These are phyloP conservation scores for Mucuna pruriens DNA, from an alignment of 306 rosid genomes.

Conservation along the genomic window DNA sequence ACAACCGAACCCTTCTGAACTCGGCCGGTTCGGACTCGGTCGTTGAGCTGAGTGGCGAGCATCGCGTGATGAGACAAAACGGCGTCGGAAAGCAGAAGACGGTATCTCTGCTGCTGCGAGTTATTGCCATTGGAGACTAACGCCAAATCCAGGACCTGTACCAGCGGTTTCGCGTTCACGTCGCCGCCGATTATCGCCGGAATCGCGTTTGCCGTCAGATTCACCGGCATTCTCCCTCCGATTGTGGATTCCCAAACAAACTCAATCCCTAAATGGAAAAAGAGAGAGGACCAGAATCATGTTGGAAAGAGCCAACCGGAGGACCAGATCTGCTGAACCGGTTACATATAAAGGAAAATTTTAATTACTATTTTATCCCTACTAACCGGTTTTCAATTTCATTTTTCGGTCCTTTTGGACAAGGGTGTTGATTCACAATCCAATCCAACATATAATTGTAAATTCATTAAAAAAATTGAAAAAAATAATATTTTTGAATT, in stretches of 20 bases:
- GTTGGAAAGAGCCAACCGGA: not conserved
- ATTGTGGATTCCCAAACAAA: not conserved
- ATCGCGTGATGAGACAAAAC: conserved; percentile 69
- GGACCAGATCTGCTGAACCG: conserved; percentile 39
- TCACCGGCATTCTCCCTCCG: conserved; percentile 63
- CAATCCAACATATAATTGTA: too few relatives aligned
- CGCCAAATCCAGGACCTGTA: conserved; percentile 76
- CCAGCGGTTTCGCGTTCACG: conserved; percentile 75
- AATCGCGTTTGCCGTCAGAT: conserved; percentile 85
- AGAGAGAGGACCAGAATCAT: not conserved
- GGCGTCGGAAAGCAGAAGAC: conserved; percentile 76
- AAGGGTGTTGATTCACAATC: too few relatives aligned
- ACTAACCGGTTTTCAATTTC: too few relatives aligned
- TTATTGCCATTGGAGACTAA: conserved; percentile 45
- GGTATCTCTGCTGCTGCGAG: conserved; percentile 71
- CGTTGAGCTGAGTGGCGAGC: conserved; percentile 86
- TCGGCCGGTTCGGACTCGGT: conserved; percentile 55
- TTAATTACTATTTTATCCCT: too few relatives aligned
- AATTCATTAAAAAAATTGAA: too few relatives aligned
- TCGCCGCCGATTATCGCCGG: conserved; percentile 69
- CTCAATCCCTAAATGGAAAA: not conserved
- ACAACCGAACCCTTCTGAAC: conserved; percentile 79
- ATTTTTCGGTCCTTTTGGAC: too few relatives aligned
- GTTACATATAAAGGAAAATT: conserved; percentile 26
- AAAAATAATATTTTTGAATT: too few relatives aligned